Evolutionary conservation across 768 basidiomycete species (phyloP), one percentile per base, ranked within the genome.

Genomic region (Wakefieldia striispora): DNA sequence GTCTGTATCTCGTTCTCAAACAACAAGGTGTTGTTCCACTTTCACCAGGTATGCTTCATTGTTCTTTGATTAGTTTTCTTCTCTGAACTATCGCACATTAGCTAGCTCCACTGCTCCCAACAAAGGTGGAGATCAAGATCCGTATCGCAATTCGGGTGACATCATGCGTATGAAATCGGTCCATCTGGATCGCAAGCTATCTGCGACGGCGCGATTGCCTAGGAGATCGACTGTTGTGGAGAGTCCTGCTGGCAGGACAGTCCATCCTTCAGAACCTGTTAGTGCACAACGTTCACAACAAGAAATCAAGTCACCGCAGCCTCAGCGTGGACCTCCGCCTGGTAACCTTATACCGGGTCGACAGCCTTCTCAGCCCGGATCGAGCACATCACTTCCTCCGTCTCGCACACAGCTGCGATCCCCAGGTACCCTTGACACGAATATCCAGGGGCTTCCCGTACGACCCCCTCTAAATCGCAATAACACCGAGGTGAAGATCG

Each of bases 141-240:
- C 86, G 6, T 95, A 94, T 70, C 84, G 91, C 24, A 90, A 89
- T 61, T 88, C 90, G 27, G 80, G 75, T 57, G 94, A 97, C 56
- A 91, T 95, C 66, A 92, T 95, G 82, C 82, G 91, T 31, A 88
- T 97, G 82, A 94, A 92, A 70, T 89, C 91, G 10, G 90, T 92
- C 36, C 90, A 95, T 67, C 79, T 99, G 31, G 93, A 97, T 69
- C 88, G 97, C 46, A 98, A 98, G 66, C 75, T 95, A 36, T 97
- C 94, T 26, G 90, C 95, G 42, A 95, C 92, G 2, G 92, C 97
- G 23, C 83, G 88, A 40, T 64, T 95, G 49, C 92, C 95, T 6
- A 94, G 91, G 68, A 86, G 94, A 33, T 97, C 95, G 21, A 98
- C 91, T 8, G 85, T 99, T 36, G 86, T 99, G 42, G 95, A 99